Evolutionary conservation across 2,329 filamentous ascomycete genomes (phyloP).

Genomic region (Talaromyces sp.): DNA sequence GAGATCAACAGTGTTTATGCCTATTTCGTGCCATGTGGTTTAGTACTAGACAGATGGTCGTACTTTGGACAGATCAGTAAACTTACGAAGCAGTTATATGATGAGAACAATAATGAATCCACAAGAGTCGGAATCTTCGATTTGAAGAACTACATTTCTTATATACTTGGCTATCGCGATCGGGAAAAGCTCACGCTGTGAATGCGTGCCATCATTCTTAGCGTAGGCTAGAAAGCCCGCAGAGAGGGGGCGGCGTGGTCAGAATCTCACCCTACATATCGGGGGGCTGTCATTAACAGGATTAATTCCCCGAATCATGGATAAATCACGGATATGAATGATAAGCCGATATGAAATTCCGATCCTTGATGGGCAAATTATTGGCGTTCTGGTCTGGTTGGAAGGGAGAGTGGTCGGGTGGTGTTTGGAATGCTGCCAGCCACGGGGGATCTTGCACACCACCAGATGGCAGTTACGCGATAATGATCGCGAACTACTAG

Average conservation of each 20-base stretch:
- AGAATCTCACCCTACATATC: constrained; percentile 1
- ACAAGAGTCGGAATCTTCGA: background rate
- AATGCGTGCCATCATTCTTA: constrained; percentile 19
- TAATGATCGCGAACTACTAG: background rate
- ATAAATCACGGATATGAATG: background rate
- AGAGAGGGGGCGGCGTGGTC: background rate
- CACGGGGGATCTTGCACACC: constrained; percentile 12
- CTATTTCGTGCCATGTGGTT: too few species aligned
- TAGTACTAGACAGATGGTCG: too few species aligned
- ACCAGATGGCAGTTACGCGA: background rate
- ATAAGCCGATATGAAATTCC: too few species aligned
- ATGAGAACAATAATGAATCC: background rate
- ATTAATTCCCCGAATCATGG: background rate
- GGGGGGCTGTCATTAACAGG: constrained; percentile 2
- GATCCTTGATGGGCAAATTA: too few species aligned
- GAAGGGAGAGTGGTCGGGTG: background rate
- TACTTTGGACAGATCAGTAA: too few species aligned
- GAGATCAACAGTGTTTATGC: too few species aligned
- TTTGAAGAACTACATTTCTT: constrained; percentile 5
- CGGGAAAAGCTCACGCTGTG: background rate
- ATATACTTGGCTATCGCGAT: constrained; percentile 11
- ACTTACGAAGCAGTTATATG: too few species aligned
- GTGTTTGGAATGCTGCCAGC: constrained; percentile 22
- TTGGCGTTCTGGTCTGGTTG: background rate
- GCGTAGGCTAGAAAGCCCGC: constrained; percentile 18